These are phyloP conservation scores for Pythium oligandrum DNA, from an alignment of 352 stramenopile species.

Conservation along the genomic window DNA sequence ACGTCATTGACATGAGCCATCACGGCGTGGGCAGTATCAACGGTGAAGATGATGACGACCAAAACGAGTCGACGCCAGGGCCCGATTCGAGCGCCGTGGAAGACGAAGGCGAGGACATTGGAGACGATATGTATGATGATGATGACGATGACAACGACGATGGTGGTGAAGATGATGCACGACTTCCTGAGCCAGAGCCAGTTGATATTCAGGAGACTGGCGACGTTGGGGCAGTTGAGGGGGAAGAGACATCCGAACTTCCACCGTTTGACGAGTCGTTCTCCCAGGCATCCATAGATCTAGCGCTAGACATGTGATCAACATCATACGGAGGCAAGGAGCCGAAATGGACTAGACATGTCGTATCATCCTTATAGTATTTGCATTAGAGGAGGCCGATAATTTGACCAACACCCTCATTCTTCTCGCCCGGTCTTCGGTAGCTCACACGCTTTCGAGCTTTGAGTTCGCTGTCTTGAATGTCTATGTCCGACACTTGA, in stretches of 20 bases:
- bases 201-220: too few relatives aligned
- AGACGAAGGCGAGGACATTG: conserved; percentile 28
- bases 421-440: conserved; percentile 70
- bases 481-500: conserved; percentile 47
- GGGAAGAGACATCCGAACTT: too few relatives aligned
- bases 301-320: conserved; percentile 18
- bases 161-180: conserved; percentile 2
- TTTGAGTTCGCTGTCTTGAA: conserved; percentile 49
- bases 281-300: conserved; percentile 13
- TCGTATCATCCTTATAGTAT: not conserved
- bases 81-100: conserved; percentile 15
- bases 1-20: conserved; percentile 73
- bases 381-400: conserved; percentile 56
- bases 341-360: too few relatives aligned
- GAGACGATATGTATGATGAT: conserved; percentile 24
- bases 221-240: too few relatives aligned
- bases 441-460: conserved; percentile 46
- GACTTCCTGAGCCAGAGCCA: conserved; percentile 12
- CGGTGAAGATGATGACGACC: conserved; percentile 27
- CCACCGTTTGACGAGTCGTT: conserved; percentile 9
- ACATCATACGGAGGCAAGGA: not conserved
- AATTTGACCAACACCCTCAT: conserved; percentile 43
- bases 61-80: conserved; percentile 13
- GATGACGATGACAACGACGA: conserved; percentile 16
- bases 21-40: conserved; percentile 23